A percentile compares a stretch with the other conserved stretches of the same genome.
These are phyloP conservation scores for Coemansia sp. DNA, from an alignment of 192 early-diverging fungal species.

Conservation along the genomic window DNA sequence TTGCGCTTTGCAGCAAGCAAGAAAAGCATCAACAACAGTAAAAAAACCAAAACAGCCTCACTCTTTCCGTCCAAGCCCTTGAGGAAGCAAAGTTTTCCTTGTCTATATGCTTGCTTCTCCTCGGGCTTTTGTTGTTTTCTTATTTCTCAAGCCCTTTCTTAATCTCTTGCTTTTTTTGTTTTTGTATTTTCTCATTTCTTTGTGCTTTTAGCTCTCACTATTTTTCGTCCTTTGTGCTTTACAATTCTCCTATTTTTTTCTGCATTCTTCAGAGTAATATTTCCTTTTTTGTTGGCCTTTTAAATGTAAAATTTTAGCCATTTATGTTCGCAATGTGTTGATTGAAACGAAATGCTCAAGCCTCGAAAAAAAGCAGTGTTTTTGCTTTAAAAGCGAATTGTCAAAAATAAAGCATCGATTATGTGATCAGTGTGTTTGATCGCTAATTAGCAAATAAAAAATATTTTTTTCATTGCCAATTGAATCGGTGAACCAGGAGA, in stretches of 20 bases:
- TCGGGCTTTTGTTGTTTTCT: background rate
- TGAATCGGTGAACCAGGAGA: too few species aligned
- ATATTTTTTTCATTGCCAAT: too few species aligned
- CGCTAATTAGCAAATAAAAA: too few species aligned
- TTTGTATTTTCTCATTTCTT: background rate
- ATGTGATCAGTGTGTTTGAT: too few species aligned
- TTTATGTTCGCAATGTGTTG: too few species aligned
- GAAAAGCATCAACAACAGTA: background rate
- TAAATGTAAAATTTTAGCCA: background rate
- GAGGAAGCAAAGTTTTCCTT: background rate
- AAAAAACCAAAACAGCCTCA: background rate
- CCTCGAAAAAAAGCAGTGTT: too few species aligned
- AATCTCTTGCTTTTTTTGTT: background rate
- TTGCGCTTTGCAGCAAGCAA: background rate
- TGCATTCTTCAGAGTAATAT: slow-evolving; percentile 1
- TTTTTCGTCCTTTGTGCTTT: background rate
- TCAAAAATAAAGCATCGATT: too few species aligned
- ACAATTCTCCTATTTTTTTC: slow-evolving; percentile 1
- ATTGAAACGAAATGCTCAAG: too few species aligned
- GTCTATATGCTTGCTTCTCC: background rate
- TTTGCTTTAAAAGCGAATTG: too few species aligned
- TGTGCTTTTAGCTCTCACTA: slow-evolving; percentile 7
- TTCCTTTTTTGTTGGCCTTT: background rate
- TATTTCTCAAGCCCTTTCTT: background rate
- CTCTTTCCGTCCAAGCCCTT: background rate